A percentile compares a stretch with the other conserved stretches of the same genome.
These are phyloP conservation scores for Fonsecaea pugnacius DNA, from an alignment of 2,329 filamentous ascomycete genomes.

Conservation along the genomic window DNA sequence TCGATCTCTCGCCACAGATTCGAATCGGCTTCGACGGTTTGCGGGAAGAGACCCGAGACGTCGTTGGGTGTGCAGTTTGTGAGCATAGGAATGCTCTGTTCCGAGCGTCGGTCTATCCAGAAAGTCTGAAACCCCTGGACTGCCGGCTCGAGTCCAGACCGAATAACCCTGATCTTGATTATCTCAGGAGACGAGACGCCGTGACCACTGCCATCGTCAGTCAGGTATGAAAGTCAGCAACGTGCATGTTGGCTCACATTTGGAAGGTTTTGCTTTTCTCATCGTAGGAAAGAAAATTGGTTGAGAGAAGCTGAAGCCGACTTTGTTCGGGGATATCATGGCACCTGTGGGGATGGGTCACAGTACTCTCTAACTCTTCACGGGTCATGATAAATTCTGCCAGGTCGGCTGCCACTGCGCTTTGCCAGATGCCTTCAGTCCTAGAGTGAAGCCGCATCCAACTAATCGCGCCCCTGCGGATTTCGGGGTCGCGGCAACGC, in stretches of 20 bases:
- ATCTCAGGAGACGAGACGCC: background rate
- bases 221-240: background rate
- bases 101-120: conserved; percentile 2
- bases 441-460: background rate
- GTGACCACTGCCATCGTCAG: background rate
- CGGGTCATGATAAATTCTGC: conserved; percentile 5
- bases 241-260: conserved; percentile 4
- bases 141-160: conserved; percentile 10
- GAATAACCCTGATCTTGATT: conserved; percentile 12
- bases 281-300: conserved; percentile 7
- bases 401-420: background rate
- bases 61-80: background rate
- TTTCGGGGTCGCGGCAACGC: conserved; percentile 9
- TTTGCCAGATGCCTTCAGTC: conserved; percentile 1
- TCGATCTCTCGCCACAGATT: conserved; percentile 8
- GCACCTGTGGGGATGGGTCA: background rate
- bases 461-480: conserved; percentile 6
- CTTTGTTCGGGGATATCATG: conserved; percentile 4
- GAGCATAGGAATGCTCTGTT: background rate
- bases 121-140: conserved; percentile 8
- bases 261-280: conserved; percentile 3
- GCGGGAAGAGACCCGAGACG: conserved; percentile 15
- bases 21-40: conserved; percentile 8
- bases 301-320: conserved; percentile 4
- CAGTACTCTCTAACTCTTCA: background rate